These are phyloP conservation scores for Hippophae tibetana DNA, from an alignment of 306 rosid species.

Conservation along the genomic window DNA sequence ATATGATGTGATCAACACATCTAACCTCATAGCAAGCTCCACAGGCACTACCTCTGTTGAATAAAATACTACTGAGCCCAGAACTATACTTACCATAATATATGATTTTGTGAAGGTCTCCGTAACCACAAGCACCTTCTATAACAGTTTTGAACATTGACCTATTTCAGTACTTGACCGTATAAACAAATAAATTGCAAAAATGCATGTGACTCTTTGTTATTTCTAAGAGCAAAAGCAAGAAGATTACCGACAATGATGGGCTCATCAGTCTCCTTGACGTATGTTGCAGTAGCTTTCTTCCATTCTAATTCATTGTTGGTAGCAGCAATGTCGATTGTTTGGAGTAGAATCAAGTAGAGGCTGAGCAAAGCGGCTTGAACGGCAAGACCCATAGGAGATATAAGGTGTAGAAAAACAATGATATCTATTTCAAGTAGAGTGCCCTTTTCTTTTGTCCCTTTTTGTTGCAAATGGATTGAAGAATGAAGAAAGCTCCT, in stretches of 20 bases:
- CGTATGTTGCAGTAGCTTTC: constrained; percentile 79
- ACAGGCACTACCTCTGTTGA: constrained; percentile 74
- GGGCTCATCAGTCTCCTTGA: constrained; percentile 68
- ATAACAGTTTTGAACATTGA: constrained; percentile 21
- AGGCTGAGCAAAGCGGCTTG: constrained; percentile 28
- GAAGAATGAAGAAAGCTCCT: constrained; percentile 20
- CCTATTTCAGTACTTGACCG: constrained; percentile 8
- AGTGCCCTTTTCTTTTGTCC: constrained; percentile 24
- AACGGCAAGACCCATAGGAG: constrained; percentile 54
- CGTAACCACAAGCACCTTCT: constrained; percentile 99
- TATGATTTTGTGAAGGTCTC: constrained; percentile 72
- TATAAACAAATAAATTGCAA: not conserved
- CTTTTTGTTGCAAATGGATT: constrained; percentile 19
- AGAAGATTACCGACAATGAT: constrained; percentile 56
- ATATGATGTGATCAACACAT: constrained; percentile 87
- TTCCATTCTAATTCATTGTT: constrained; percentile 52
- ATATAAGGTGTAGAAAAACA: constrained; percentile 14
- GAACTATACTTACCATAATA: constrained; percentile 66
- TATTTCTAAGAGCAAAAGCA: constrained; percentile 10
- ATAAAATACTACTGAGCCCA: constrained; percentile 79
- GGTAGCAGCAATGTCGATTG: constrained; percentile 27
- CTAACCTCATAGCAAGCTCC: constrained; percentile 93
- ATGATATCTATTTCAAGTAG: constrained; percentile 13
- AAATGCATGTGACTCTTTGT: not conserved
- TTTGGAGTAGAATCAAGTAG: constrained; percentile 39